phyloP scores from a whole-genome alignment of 1,284 basidiomycete genomes.

The Meira nashicola region DNA sequence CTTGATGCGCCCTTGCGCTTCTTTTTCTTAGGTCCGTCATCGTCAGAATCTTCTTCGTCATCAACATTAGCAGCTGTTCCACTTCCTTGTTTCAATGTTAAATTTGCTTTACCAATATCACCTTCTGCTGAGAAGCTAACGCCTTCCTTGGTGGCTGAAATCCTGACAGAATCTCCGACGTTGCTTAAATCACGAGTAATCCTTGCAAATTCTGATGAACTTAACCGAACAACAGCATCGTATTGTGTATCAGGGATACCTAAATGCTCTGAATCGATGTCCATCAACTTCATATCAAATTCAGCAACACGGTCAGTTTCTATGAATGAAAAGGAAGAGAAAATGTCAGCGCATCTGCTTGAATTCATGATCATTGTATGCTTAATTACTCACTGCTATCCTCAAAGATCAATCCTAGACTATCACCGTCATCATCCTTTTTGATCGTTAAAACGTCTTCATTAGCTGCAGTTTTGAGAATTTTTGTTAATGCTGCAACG shows the following conservation, averaged over 20 bases:
- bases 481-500: slow-evolving; percentile 83
- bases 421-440: slow-evolving; percentile 84
- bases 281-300: slow-evolving; percentile 99
- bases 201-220: slow-evolving; percentile 77
- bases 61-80: slow-evolving; percentile 50
- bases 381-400: slow-evolving; percentile 66
- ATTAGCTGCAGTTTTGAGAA: slow-evolving; percentile 94
- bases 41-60: slow-evolving; percentile 47
- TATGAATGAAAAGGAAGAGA: slow-evolving; percentile 49
- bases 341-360: not conserved
- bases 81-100: slow-evolving; percentile 72
- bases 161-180: slow-evolving; percentile 89
- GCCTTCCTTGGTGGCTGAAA: slow-evolving; percentile 94
- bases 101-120: slow-evolving; percentile 85
- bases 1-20: slow-evolving; percentile 31
- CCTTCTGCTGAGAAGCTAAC: slow-evolving; percentile 90
- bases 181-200: slow-evolving; percentile 90
- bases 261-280: slow-evolving; percentile 88
- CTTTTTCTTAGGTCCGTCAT: slow-evolving; percentile 45
- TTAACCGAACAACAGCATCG: slow-evolving; percentile 86
- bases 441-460: slow-evolving; percentile 89
- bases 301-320: slow-evolving; percentile 91
- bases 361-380: not conserved
- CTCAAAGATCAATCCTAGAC: slow-evolving; percentile 84
- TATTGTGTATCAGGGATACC: slow-evolving; percentile 98